phyloP scores from a whole-genome alignment of 495 filamentous ascomycete species.

The Penicillium lividum region DNA sequence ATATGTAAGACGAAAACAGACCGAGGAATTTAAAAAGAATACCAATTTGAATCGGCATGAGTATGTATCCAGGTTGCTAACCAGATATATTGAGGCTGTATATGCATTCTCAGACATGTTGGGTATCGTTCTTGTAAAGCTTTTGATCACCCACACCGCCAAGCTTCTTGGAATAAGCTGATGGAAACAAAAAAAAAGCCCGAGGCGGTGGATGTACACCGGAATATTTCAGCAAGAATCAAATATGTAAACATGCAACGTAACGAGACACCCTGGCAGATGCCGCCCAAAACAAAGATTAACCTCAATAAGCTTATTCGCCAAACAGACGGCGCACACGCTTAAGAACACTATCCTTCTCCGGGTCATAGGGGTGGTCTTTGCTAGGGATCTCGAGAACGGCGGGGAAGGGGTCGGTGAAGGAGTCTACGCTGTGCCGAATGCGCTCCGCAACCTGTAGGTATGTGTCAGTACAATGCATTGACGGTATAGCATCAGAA shows the following conservation, averaged over 20 bases:
- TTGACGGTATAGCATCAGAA: background rate
- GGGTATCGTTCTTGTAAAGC: slow-evolving; percentile 33
- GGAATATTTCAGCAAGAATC: slow-evolving; percentile 14
- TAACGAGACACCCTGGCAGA: slow-evolving; percentile 5
- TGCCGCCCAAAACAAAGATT: slow-evolving; percentile 8
- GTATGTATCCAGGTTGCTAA: background rate
- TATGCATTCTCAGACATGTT: slow-evolving; percentile 25
- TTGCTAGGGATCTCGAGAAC: slow-evolving; percentile 96
- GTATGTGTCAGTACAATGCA: slow-evolving; percentile 2
- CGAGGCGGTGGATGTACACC: slow-evolving; percentile 1
- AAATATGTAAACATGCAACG: slow-evolving; percentile 15
- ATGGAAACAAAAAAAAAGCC: slow-evolving; percentile 4
- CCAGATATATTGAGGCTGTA: slow-evolving; percentile 16
- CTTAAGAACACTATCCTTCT: slow-evolving; percentile 97
- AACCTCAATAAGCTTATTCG: slow-evolving; percentile 56
- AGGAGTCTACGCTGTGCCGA: slow-evolving; percentile 65
- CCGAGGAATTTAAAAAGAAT: too few species aligned
- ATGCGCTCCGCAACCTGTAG: slow-evolving; percentile 88
- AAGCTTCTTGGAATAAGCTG: slow-evolving; percentile 8
- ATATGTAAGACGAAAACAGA: too few species aligned
- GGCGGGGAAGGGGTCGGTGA: slow-evolving; percentile 56
- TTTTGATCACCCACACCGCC: slow-evolving; percentile 8
- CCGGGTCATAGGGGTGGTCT: slow-evolving; percentile 97
- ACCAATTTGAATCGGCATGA: too few species aligned
- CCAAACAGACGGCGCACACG: slow-evolving; percentile 90